Evolutionary conservation across 2,329 filamentous ascomycete genomes (phyloP).

Genomic region (Xylaria sp.): DNA sequence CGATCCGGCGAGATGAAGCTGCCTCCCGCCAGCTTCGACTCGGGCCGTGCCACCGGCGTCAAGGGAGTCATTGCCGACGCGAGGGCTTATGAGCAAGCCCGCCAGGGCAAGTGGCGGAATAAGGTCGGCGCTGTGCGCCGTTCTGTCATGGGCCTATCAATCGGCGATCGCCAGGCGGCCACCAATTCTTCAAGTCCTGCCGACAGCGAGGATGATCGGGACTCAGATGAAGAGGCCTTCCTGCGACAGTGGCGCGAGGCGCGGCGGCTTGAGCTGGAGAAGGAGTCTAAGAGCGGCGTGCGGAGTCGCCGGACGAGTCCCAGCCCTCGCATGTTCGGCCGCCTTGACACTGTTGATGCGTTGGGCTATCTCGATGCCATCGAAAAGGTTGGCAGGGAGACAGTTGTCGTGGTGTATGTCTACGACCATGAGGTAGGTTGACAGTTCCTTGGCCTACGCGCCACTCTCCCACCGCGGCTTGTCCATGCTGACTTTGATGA

Average conservation of each 20-base stretch:
- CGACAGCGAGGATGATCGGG: constrained; percentile 60
- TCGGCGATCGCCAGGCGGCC: constrained; percentile 49
- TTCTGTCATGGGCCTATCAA: constrained; percentile 63
- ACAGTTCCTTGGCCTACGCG: neutral
- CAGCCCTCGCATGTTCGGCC: constrained; percentile 80
- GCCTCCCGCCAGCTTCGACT: constrained; percentile 71
- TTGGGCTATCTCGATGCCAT: constrained; percentile 95
- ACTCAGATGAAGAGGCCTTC: constrained; percentile 80
- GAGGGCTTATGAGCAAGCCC: constrained; percentile 76
- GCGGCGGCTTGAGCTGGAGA: constrained; percentile 79
- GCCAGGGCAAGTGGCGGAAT: constrained; percentile 64
- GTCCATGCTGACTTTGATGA: constrained; percentile 39
- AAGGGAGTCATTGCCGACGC: constrained; percentile 90
- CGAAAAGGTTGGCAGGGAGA: constrained; percentile 84
- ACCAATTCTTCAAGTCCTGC: constrained; percentile 48
- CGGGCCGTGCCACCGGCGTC: constrained; percentile 78
- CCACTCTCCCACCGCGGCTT: neutral
- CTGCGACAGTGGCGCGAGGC: constrained; percentile 86
- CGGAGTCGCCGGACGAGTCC: constrained; percentile 77
- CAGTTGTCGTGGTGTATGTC: constrained; percentile 91
- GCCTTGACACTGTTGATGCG: constrained; percentile 85
- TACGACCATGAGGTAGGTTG: constrained; percentile 82
- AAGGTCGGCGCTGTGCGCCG: constrained; percentile 63
- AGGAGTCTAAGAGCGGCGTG: constrained; percentile 63
- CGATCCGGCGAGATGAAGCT: constrained; percentile 62